Evolutionary conservation across 257 asterid species (phyloP), one percentile per base, ranked within the genome.

Genomic region (Solanum sitiens): DNA sequence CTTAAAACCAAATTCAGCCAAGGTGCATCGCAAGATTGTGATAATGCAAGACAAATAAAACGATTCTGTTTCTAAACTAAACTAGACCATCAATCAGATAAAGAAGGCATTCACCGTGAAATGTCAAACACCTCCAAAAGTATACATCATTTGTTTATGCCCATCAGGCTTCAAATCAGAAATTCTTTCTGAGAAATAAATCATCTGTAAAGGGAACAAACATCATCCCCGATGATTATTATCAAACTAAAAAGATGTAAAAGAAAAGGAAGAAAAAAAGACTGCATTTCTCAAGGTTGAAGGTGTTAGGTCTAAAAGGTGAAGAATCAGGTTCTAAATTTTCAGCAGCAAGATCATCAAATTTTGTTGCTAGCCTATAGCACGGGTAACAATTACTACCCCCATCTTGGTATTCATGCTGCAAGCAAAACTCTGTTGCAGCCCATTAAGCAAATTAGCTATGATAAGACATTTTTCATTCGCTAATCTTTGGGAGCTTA

Each of bases 401-500:
- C 25, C 45, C 70, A 82, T 82, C 86, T 50, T 50, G 70, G 86
- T 13, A n/a, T 50, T 82, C 86, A 67, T 30, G 70, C 86, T 50
- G 45, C 70, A 82, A 50, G 32, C 45, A 82, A 30, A 30, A 18
- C 32, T 82, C 30, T 50, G 86, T 32, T 82, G 86, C 70, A 82
- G 42, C 70, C 85, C 16, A 18, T 1, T 3, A 82, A 30, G 86
- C 44, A 82, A 82, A 82, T 82, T 82, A 42, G 70, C 86, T 18
- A 82, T 50, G 67, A 50, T 18, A 50, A 30, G 32, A 50, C 86
- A 82, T 82, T 32, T 71, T 76, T 50, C 86, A 82, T 82, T 50
- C 23, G 86, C 86, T 50, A 50, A 32, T 82, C 70, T 50, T 16
- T 39, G 7, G 45, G 44, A 30, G 87, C 61, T 94, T 90, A 97